Evolutionary conservation across 805 yeast genomes (phyloP), one percentile per base, ranked within the genome.

Genomic region (Metschnikowia gruessii): DNA sequence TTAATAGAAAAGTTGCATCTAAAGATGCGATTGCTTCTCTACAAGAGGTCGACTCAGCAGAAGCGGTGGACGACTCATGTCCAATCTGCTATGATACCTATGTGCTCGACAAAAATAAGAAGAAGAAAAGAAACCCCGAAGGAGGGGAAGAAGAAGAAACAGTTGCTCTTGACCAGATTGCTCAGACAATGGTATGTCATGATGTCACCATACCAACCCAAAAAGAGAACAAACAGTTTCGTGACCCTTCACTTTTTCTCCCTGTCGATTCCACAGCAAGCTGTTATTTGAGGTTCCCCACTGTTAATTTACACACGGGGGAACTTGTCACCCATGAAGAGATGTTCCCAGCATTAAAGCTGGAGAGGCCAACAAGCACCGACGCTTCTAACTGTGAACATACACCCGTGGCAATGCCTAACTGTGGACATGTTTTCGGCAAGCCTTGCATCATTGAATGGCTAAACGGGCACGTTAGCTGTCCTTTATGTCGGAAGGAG

Each of bases 51-150:
- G 62, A 57, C 18, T 12, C 48, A 11, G 51, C 42, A 5, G 46
- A 40, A 2, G 32, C 62, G 33, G 51, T 50, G 4, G 55, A 56
- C 17, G 53, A 50, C 21, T 65, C 62, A 6, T 71, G 76, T 48
- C 73, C 76, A 2, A 71, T 71, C 16, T 71, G 76, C 56, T 71
- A 68, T 50, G 76, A 71, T 16, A 43, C 58, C 7, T 70, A 66
- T 44, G 68, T 43, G 4, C 16, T n/a, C 12, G 43, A 28, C 15
- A 39, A 38, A 22, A 49, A 49, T 32, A 53, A 51, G 43, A 53
- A 53, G 37, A 32, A 38, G 43, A 49, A 46, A 37, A 34, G 33
- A 17, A 46, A 40, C 37, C 45, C 48, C 19, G 52, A 44, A 19
- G 43, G 17, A 4, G 16, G 24, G 5, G 34, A n/a, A 5, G 39